Conservation (phyloP, 2,329 filamentous ascomycete genomes). For the Xylaria sp. region DNA sequence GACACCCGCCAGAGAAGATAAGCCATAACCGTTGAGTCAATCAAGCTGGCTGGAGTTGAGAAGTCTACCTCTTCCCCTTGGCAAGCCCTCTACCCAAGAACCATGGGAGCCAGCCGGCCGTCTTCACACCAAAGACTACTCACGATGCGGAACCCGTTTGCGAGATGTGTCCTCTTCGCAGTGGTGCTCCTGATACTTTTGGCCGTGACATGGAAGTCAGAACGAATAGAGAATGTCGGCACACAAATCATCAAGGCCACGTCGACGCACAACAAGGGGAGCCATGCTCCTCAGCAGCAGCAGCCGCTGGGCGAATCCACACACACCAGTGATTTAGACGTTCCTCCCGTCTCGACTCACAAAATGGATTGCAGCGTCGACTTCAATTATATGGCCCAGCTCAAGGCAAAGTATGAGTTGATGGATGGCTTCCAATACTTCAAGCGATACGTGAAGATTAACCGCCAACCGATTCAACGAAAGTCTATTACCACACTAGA, state of each 20-base stretch:
- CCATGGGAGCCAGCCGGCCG: slow-evolving; percentile 55
- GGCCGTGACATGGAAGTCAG: slow-evolving; percentile 55
- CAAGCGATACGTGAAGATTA: slow-evolving; percentile 65
- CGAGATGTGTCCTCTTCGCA: slow-evolving; percentile 58
- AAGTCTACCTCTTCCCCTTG: slow-evolving; percentile 37
- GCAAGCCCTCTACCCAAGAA: slow-evolving; percentile 40
- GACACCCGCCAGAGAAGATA: slow-evolving; percentile 11
- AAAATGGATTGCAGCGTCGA: slow-evolving; percentile 64
- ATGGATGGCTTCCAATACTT: slow-evolving; percentile 65
- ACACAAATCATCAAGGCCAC: slow-evolving; percentile 57
- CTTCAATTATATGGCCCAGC: slow-evolving; percentile 56
- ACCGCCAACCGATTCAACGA: slow-evolving; percentile 60
- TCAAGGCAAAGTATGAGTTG: slow-evolving; percentile 61
- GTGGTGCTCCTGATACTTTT: slow-evolving; percentile 58
- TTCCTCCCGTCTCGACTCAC: slow-evolving; percentile 50
- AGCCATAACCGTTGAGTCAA: slow-evolving; percentile 5
- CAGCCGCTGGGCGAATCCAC: slow-evolving; percentile 48
- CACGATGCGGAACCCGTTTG: slow-evolving; percentile 62
- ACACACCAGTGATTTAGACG: slow-evolving; percentile 45
- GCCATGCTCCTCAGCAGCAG: slow-evolving; percentile 49
- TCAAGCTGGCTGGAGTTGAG: slow-evolving; percentile 37
- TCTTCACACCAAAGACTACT: slow-evolving; percentile 56
- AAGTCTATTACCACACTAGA: slow-evolving; percentile 63
- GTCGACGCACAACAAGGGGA: slow-evolving; percentile 50
- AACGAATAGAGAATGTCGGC: slow-evolving; percentile 55